phyloP scores from a whole-genome alignment of 345 rosid species.

The Nephelium lappaceum region DNA sequence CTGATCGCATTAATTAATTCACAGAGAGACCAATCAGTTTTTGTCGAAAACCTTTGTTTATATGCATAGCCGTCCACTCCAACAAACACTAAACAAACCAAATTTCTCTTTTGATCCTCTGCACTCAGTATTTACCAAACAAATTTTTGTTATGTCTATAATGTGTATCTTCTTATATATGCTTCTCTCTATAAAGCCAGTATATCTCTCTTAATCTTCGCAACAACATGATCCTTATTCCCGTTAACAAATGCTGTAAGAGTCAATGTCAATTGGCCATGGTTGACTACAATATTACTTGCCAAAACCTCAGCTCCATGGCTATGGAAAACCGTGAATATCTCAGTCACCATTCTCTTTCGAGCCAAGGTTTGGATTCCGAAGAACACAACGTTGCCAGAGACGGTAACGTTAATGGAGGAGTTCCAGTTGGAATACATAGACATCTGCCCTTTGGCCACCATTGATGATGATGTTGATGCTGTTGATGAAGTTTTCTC shows the following conservation, averaged over 20 bases:
- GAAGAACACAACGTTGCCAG: slow-evolving; percentile 1
- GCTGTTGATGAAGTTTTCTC: background rate
- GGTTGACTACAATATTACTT: slow-evolving; percentile 20
- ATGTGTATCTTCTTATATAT: too few species aligned
- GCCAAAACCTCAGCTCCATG: slow-evolving; percentile 23
- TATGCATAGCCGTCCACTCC: too few species aligned
- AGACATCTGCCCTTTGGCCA: slow-evolving; percentile 7
- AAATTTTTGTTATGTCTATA: background rate
- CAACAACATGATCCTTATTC: background rate
- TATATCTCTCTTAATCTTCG: slow-evolving; percentile 14
- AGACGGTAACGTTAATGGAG: slow-evolving; percentile 15
- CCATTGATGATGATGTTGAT: slow-evolving; percentile 10
- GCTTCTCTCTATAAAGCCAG: slow-evolving; percentile 1
- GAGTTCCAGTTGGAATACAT: background rate
- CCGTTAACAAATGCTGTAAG: slow-evolving; percentile 15
- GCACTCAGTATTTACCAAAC: background rate
- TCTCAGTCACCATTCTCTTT: slow-evolving; percentile 4
- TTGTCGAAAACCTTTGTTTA: too few species aligned
- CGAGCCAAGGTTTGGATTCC: slow-evolving; percentile 12
- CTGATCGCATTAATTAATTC: too few species aligned
- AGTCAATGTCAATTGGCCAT: slow-evolving; percentile 4
- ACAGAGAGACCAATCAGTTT: too few species aligned
- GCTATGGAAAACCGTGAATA: slow-evolving; percentile 14
- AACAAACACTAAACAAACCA: too few species aligned
- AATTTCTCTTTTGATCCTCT: background rate